Evolutionary conservation across 176 grass and related monocot genomes (phyloP).

Genomic region (Echinochloa phyllopogon): DNA sequence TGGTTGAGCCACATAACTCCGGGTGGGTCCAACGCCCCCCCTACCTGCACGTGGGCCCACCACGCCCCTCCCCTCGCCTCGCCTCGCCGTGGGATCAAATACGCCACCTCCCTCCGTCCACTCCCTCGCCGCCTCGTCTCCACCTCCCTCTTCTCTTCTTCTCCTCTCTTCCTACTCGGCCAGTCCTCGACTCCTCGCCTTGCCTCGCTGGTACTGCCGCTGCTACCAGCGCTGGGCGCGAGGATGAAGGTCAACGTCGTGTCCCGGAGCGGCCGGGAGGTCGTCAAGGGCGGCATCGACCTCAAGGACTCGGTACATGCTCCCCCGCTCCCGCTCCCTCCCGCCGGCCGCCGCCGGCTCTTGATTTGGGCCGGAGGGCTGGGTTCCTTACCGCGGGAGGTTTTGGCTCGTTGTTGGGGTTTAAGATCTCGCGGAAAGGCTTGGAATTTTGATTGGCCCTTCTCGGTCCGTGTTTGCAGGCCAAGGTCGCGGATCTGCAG

Average conservation of each 20-base stretch:
- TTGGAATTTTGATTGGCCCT: conserved; percentile 27
- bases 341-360: neutral
- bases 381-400: neutral
- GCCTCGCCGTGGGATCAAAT: conserved; percentile 41
- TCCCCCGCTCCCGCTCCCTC: neutral
- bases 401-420: neutral
- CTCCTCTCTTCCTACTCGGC: neutral
- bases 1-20: conserved; percentile 31
- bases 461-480: conserved; percentile 51
- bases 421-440: conserved; percentile 28
- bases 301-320: conserved; percentile 60
- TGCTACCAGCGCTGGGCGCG: neutral
- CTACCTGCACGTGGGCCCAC: conserved; percentile 33
- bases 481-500: conserved; percentile 92
- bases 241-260: conserved; percentile 79
- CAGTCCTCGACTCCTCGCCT: neutral
- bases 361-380: neutral
- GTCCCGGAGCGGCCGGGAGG: conserved; percentile 78
- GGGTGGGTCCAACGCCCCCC: conserved; percentile 45
- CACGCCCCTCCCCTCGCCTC: neutral
- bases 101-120: conserved; percentile 32
- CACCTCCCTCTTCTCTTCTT: too few relatives aligned
- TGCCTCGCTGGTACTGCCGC: neutral
- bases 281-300: conserved; percentile 87
- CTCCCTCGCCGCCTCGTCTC: conserved; percentile 17